Conservation (phyloP, 169 alveolate species). For the Perkinsus olseni region DNA sequence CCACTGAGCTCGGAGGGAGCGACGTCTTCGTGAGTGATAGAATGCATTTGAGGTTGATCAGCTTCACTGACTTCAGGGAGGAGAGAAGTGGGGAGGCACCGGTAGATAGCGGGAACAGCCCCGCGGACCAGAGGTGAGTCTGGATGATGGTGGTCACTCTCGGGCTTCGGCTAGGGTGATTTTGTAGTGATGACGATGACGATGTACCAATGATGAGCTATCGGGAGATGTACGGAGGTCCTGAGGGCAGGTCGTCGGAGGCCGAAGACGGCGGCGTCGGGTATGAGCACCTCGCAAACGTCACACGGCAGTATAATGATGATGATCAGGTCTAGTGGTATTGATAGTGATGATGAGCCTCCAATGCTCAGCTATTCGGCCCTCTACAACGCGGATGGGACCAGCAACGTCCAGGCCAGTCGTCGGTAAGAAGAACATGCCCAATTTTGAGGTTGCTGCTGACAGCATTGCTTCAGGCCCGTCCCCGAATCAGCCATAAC, state of each 20-base stretch:
- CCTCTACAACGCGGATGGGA: background rate
- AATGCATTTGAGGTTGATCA: no score
- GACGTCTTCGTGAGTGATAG: no score
- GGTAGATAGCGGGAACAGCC: no score
- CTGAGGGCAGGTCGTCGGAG: background rate
- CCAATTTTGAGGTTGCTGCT: no score
- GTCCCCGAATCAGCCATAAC: background rate
- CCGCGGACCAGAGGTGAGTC: background rate
- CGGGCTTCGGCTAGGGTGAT: background rate
- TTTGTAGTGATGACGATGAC: background rate
- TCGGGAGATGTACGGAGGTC: background rate
- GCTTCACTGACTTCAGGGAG: no score
- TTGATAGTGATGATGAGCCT: background rate
- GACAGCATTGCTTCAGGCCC: background rate
- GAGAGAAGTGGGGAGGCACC: no score
- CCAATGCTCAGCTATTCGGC: background rate
- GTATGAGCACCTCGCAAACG: background rate
- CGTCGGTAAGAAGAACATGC: background rate
- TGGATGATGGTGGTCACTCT: background rate
- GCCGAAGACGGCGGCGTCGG: no score
- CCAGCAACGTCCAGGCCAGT: background rate
- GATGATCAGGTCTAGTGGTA: background rate
- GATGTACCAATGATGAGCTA: background rate
- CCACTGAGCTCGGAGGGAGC: no score
- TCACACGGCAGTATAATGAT: background rate